Base-by-base conservation (phyloP, 805 yeast genomes). In the Groenewaldozyma salmanticensis region DNA sequence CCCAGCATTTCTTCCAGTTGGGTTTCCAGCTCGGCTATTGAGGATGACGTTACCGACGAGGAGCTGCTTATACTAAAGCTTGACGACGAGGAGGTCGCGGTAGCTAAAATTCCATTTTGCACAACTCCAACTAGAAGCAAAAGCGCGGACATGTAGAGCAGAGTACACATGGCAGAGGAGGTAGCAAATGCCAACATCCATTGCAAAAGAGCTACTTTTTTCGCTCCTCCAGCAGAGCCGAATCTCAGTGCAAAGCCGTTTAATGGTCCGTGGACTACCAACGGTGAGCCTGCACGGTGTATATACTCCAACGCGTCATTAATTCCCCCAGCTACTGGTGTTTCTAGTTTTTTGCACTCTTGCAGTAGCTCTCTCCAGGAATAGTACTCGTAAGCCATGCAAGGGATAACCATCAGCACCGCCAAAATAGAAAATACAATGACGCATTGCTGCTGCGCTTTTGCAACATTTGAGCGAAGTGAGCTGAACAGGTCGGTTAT, bases 241-340 rank as follows among this genome's bases (percentile, higher is more conserved):
- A 24, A 9, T 24, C 13, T 24, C 11, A 24, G 7, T 9, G 29
- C 29, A 7, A 24, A 24, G 29, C 11, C 7, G 29, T 24, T 24
- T 13, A 24, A 24, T 9, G 29, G 29, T 24, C 29, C 29, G 13
- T 24, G 29, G n/a, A n/a, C n/a, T 13, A 24, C 13, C 13, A 24
- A 24, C 29, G 29, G 29, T 7, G 29, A 7, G 13, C 11, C 7
- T 3, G 45, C 48, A 9, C 31, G 31, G 5, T 22, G 27, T n/a
- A 47, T 38, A 31, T 24, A 21, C 18, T 43, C 47, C 31, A 47
- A n/a, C 3, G 49, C 39, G 35, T 42, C 50, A n/a, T n/a, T n/a
- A n/a, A n/a, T n/a, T 15, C 17, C 18, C n/a, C 20, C 38, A 5
- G 33, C 29, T 1, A 42, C 44, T 2, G 42, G 46, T 9, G 40